Evolutionary conservation across 805 yeast species (phyloP).

Genomic region (Suhomyces sp.): DNA sequence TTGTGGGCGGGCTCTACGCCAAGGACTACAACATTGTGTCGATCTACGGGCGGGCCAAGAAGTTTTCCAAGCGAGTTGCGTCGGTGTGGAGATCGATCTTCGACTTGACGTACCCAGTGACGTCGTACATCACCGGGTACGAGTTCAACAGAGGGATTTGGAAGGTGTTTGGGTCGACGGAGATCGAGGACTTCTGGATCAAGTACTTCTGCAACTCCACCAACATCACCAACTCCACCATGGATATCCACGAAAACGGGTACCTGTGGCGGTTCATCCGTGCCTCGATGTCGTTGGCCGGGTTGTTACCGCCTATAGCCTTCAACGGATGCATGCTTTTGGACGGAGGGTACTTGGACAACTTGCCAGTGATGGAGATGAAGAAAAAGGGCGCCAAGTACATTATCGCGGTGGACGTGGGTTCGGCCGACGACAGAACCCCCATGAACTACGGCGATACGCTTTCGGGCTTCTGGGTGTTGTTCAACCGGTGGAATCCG

Average conservation of each 20-base stretch:
- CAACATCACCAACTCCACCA: constrained; percentile 88
- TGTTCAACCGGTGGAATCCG: constrained; percentile 84
- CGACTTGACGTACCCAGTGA: constrained; percentile 89
- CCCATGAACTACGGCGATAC: constrained; percentile 93
- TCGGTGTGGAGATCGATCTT: constrained; percentile 81
- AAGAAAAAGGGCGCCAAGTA: constrained; percentile 80
- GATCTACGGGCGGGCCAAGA: constrained; percentile 84
- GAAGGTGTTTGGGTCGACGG: constrained; percentile 88
- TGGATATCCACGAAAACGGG: constrained; percentile 92
- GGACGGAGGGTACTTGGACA: constrained; percentile 96
- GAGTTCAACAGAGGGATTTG: constrained; percentile 97
- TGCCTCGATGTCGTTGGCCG: constrained; percentile 96
- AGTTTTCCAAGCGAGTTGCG: constrained; percentile 76
- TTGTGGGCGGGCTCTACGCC: constrained; percentile 94
- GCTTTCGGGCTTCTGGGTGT: constrained; percentile 87
- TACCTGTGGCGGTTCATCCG: constrained; percentile 94
- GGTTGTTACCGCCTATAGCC: constrained; percentile 83
- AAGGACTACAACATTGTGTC: constrained; percentile 89
- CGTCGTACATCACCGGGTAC: constrained; percentile 95
- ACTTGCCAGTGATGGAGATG: constrained; percentile 91
- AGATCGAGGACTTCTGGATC: constrained; percentile 96
- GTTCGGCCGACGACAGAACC: constrained; percentile 87
- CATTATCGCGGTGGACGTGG: constrained; percentile 93
- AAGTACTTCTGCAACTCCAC: constrained; percentile 87
- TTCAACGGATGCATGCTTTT: constrained; percentile 88